Evolutionary conservation across 345 rosid species (phyloP).

Genomic region (Hibiscus tridactylites): DNA sequence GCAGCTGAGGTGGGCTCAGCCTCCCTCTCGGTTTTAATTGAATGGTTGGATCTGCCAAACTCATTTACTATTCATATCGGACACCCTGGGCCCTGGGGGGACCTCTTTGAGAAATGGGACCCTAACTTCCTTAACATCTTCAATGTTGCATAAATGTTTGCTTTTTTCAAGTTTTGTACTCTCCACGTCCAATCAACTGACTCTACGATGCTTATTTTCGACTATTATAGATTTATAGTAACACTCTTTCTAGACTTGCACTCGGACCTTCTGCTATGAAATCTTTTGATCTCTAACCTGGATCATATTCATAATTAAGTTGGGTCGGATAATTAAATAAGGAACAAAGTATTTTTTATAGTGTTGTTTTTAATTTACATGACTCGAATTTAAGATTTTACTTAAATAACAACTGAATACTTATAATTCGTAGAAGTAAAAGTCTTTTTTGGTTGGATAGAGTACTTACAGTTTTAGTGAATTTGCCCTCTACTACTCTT

Average conservation of each 20-base stretch:
- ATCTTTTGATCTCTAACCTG: too few species aligned
- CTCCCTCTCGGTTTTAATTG: not conserved
- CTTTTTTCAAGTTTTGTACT: not conserved
- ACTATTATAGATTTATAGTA: not conserved
- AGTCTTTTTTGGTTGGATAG: too few species aligned
- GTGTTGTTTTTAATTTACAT: too few species aligned
- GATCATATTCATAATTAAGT: too few species aligned
- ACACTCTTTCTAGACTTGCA: not conserved
- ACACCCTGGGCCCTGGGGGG: not conserved
- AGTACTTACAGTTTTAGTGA: too few species aligned
- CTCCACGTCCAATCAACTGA: not conserved
- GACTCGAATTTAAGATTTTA: too few species aligned
- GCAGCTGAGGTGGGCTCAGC: not conserved
- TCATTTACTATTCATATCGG: not conserved
- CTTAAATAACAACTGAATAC: too few species aligned
- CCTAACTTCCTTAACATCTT: constrained; percentile 4
- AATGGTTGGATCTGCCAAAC: not conserved
- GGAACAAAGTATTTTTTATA: too few species aligned
- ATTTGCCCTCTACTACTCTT: too few species aligned
- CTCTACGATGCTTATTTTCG: not conserved
- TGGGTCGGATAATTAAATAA: too few species aligned
- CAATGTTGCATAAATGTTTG: constrained; percentile 4
- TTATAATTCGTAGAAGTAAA: too few species aligned
- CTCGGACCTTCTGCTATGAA: not conserved
- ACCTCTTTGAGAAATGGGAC: constrained; percentile 3